Base-by-base conservation (phyloP, 208 protist genomes). In the Leishmania gerbilli region DNA sequence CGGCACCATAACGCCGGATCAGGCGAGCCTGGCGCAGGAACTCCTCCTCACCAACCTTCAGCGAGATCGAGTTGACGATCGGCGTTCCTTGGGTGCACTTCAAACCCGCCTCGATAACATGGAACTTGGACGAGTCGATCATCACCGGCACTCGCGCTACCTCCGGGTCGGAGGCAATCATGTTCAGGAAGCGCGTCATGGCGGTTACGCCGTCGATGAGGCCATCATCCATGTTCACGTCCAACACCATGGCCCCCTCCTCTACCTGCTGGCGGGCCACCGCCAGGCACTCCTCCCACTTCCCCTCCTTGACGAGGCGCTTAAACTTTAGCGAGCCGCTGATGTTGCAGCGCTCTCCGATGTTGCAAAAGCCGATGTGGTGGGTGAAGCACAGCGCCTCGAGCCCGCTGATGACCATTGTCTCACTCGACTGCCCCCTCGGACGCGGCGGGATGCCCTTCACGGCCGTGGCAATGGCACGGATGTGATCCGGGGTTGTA, bases 151-250 rank as follows among this genome's bases (percentile, higher is more conserved):
- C 91, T 0, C 87, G 89, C 13, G 94, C 86, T 74, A 99, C 93
- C 55, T 99, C 98, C 0, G 98, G 98, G 83, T 99, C 99, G n/a
- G 97, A 96, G 69, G 92, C 95, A 79, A 99, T 85, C 45, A 99
- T 88, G 81, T 97, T 96, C 34, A 99, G 78, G 68, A 99, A 99
- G 77, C 95, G 97, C 55, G 81, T 92, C 89, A 99, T 99, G 40
- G 93, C 92, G 21, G 78, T 79, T 9, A 95, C 89, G 79, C 92
- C 89, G 83, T 99, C 98, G 77, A 99, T 86, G 86, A 99, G 90
- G 74, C 98, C 98, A 76, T 99, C 99, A 84, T 99, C 99, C 84
- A 99, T 93, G 90, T 99, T 99, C 69, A 99, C 92, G 88, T 99
- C 99, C 51, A 99, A 82, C 17, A 99, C 89, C 91, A 99, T 98